Base-by-base conservation (phyloP, 2,329 filamentous ascomycete species). In the Corynespora cassiicola region DNA sequence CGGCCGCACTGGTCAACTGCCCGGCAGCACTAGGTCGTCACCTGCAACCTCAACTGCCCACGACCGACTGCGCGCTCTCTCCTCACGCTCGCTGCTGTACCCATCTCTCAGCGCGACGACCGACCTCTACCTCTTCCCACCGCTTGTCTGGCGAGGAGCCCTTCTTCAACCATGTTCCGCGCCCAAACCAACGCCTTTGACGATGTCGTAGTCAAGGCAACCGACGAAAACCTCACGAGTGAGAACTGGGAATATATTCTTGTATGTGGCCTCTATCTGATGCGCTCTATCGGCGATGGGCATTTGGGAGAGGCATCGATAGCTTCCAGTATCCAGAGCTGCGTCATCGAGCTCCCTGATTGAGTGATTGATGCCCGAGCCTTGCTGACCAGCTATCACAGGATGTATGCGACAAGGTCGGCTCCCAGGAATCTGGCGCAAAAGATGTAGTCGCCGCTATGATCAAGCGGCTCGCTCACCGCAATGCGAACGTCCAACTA, bases 211-310 rank as follows among this genome's bases (percentile, higher is more conserved):
- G 85, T 82, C 62, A 87, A 87, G 73, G 91, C 94, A 64, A 99
- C 94, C 39, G 94, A 99, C 72, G 94, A 99, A 79, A 99, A 96
- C 72, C 81, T 97, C 58, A 97, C 91, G 82, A 95, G 73, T 45
- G 78, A 81, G 71, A 87, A 87, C 66, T 88, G 85, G 85, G 85
- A 87, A 65, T 85, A 77, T 53, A 85, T 86, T 54, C 73, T 86
- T 57, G 78, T 80, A 74, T 3, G 56, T 28, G n/a, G n/a, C n/a
- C n/a, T n/a, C n/a, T n/a, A n/a, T n/a, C n/a, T n/a, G n/a, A n/a
- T n/a, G n/a, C n/a, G n/a, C n/a, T n/a, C n/a, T n/a, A n/a, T n/a
- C n/a, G n/a, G n/a, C n/a, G n/a, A n/a, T n/a, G n/a, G n/a, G n/a
- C n/a, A n/a, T n/a, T n/a, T n/a, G n/a, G n/a, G n/a, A n/a, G n/a